Evolutionary conservation across 1,284 basidiomycete species (phyloP), one percentile per base, ranked within the genome.

Genomic region (Laetiporus sulphureus): DNA sequence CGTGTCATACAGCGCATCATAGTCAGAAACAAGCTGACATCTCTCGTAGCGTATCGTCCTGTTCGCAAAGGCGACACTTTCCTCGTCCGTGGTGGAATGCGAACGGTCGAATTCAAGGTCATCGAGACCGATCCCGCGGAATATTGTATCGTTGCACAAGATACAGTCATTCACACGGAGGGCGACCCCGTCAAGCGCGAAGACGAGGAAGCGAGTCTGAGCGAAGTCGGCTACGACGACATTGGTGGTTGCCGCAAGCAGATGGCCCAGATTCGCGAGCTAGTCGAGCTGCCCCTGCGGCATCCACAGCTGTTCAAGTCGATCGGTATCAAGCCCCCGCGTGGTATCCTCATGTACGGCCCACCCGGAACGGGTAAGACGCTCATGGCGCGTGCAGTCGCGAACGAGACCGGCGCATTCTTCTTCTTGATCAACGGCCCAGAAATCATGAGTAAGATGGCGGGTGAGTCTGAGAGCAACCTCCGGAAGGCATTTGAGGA

Each of bases 361-460:
- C 93, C 93, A 50, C 93, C 93, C 30, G 93, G 93, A 74, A 96
- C 93, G 19, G 93, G 93, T 75, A 97, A 96, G 71, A 96, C 93
- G 8, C 77, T 96, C 50, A 99, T 99, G 95, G 95, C 96, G 33
- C 86, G 96, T 55, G 96, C 96, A 8, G 96, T 99, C 32, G 96
- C 95, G 49, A 99, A 99, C 63, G 96, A 99, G 68, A 99, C 95
- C 22, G 95, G 96, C 41, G 96, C 96, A 16, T 99, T 99, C 79
- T 99, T 99, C 78, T 99, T 99, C 83, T 72, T 98, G 44, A 99
- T 99, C 71, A 99, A 98, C 59, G 95, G 96, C 48, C 96, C 95
- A 36, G 96, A 99, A 66, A 98, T 99, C 65, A 99, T 99, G 95
- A 92, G 89, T 59, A 99, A 97, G 73, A 97, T 97, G 94, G 94